Base-by-base conservation (phyloP, 2,329 filamentous ascomycete species). In the Capronia coronata region DNA sequence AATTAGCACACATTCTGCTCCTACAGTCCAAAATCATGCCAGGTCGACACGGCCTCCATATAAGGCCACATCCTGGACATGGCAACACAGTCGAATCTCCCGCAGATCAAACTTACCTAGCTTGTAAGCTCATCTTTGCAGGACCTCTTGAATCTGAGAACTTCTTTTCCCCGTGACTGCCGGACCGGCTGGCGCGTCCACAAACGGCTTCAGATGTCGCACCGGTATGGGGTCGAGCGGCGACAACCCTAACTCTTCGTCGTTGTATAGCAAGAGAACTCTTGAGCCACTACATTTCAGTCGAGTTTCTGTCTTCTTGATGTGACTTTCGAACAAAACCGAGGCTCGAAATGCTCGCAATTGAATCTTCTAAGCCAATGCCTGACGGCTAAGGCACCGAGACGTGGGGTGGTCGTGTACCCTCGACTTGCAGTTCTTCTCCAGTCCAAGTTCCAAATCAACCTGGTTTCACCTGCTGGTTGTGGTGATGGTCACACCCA, bases 121-220 rank as follows among this genome's bases (percentile, higher is more conserved):
- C 49, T 46, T 60, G 58, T 35, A 57, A 51, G 49, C 56, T 58
- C 58, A 60, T 60, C 11, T 47, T 56, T n/a, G 48, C 25, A 30
- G 38, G 30, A 21, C 16, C 29, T 43, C 39, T 29, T 13, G n/a
- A 19, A 6, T n/a, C 45, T 13, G 6, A 21, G 19, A 3, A 6
- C 19, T 39, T 34, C 30, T 34, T 16, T 13, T n/a, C 25, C n/a
- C 13, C 30, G 6, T 4, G 30, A 13, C 30, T 34, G 30, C 5
- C 30, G 6, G 11, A 34, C 4, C 14, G 6, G 6, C 6, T 21
- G 6, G 6, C 5, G 7, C 34, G 34, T 14, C 34, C 10, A 37
- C 34, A 21, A 18, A 37, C 14, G 11, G 4, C 5, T 37, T 5
- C 6, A 8, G 3, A 18, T 19, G 34, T 7, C 4, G 5, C 11